Percentiles rank a stretch among this genome's conserved stretches.
phyloP scores from a whole-genome alignment of 352 stramenopile genomes.

The Vaucheria bursata region DNA sequence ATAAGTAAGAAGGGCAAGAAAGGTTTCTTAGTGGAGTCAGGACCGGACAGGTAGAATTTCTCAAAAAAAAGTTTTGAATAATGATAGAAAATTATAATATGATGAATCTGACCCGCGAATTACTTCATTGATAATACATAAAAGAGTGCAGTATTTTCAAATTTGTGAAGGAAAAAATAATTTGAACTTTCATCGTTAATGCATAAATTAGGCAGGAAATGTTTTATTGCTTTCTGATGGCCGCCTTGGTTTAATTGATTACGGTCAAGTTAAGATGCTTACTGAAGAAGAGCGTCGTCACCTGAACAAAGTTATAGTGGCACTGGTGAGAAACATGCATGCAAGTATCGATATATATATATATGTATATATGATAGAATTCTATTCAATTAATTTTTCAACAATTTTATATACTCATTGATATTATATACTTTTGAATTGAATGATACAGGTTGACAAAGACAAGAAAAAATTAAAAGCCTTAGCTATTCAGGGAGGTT shows the following conservation, averaged over 20 bases:
- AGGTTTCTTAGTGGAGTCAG: too few relatives aligned
- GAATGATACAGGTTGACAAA: not conserved
- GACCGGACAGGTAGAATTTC: too few relatives aligned
- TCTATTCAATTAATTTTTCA: not conserved
- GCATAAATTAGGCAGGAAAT: not conserved
- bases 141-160: too few relatives aligned
- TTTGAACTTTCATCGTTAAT: too few relatives aligned
- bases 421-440: not conserved
- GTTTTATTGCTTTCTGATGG: not conserved
- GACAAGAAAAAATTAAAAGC: not conserved
- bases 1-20: too few relatives aligned
- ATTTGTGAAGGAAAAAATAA: too few relatives aligned
- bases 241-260: slow-evolving; percentile 3
- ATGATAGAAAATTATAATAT: too few relatives aligned
- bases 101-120: too few relatives aligned
- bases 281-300: not conserved
- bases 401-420: not conserved
- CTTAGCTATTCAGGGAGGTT: not conserved
- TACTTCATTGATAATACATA: too few relatives aligned
- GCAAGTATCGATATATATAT: not conserved
- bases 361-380: not conserved
- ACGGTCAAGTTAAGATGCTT: slow-evolving; percentile 4
- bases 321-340: not conserved
- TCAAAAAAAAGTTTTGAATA: too few relatives aligned
- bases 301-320: not conserved